phyloP scores from a whole-genome alignment of 805 yeast species.

The Candida sanyiensis region DNA sequence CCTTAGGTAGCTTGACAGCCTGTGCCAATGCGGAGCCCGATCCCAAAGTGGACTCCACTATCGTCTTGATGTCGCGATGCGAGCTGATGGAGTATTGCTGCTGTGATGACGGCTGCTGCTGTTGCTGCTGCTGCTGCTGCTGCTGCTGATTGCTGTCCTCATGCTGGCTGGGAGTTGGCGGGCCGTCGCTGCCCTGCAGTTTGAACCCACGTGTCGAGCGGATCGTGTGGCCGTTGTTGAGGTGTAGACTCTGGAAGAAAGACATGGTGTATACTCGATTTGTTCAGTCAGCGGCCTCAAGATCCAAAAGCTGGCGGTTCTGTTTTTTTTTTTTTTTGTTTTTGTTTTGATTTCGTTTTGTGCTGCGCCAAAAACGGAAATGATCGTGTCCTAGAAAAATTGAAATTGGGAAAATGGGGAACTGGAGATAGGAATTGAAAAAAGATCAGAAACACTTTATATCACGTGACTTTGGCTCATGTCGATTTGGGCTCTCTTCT shows the following conservation, averaged over 20 bases:
- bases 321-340: neutral
- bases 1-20: slow-evolving; percentile 90
- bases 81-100: slow-evolving; percentile 35
- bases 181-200: slow-evolving; percentile 6
- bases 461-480: slow-evolving; percentile 12
- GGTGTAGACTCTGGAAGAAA: slow-evolving; percentile 31
- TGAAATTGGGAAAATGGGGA: no score
- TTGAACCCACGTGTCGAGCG: slow-evolving; percentile 42
- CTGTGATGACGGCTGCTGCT: slow-evolving; percentile 15
- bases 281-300: neutral
- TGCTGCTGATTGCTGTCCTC: neutral
- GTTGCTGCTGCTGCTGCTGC: slow-evolving; percentile 5
- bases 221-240: slow-evolving; percentile 42
- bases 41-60: slow-evolving; percentile 94
- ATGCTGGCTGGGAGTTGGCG: slow-evolving; percentile 3
- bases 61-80: slow-evolving; percentile 73
- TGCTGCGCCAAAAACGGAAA: neutral
- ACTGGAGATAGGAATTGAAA: no score
- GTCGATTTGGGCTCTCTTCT: neutral
- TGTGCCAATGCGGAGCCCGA: slow-evolving; percentile 85
- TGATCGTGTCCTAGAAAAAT: no score
- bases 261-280: slow-evolving; percentile 17
- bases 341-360: slow-evolving; percentile 1
- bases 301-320: neutral
- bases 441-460: no score